A percentile compares a stretch with the other conserved stretches of the same genome.
phyloP scores from a whole-genome alignment of 1,284 basidiomycete genomes.

The Malassezia restricta region DNA sequence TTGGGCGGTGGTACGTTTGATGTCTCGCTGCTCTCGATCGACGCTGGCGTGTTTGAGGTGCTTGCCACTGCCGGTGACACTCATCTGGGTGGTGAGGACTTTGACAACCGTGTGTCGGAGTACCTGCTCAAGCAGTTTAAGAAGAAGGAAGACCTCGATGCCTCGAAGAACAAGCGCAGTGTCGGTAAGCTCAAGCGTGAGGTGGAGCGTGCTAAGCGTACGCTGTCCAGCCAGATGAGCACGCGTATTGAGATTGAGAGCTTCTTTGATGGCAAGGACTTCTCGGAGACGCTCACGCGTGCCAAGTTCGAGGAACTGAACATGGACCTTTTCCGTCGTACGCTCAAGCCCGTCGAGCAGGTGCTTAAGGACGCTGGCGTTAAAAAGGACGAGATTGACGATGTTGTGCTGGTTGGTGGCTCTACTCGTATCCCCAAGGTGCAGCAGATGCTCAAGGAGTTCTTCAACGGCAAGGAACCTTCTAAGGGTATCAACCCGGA shows the following conservation, averaged over 20 bases:
- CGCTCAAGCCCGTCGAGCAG: slow-evolving; percentile 97
- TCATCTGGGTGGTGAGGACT: slow-evolving; percentile 97
- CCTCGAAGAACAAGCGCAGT: slow-evolving; percentile 71
- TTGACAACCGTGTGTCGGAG: slow-evolving; percentile 63
- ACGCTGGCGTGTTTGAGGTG: slow-evolving; percentile 90
- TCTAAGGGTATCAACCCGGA: slow-evolving; percentile 90
- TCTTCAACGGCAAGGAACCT: slow-evolving; percentile 76
- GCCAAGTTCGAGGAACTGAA: slow-evolving; percentile 99
- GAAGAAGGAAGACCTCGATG: slow-evolving; percentile 53
- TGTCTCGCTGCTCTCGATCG: slow-evolving; percentile 92
- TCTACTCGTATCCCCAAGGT: slow-evolving; percentile 98
- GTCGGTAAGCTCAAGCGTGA: slow-evolving; percentile 95
- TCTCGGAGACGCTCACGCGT: slow-evolving; percentile 87
- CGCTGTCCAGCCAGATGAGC: slow-evolving; percentile 67
- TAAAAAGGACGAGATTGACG: slow-evolving; percentile 92
- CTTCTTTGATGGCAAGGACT: slow-evolving; percentile 91
- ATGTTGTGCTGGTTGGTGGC: slow-evolving; percentile 80
- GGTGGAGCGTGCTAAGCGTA: slow-evolving; percentile 97
- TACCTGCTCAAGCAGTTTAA: slow-evolving; percentile 47
- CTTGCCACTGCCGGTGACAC: slow-evolving; percentile 97
- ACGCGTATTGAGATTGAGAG: slow-evolving; percentile 64
- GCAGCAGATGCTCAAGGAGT: slow-evolving; percentile 87
- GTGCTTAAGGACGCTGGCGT: slow-evolving; percentile 93
- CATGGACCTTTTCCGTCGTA: slow-evolving; percentile 97
- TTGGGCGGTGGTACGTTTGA: slow-evolving; percentile 97